Conservation (phyloP, 2,329 filamentous ascomycete genomes). For the Zalaria sp. region DNA sequence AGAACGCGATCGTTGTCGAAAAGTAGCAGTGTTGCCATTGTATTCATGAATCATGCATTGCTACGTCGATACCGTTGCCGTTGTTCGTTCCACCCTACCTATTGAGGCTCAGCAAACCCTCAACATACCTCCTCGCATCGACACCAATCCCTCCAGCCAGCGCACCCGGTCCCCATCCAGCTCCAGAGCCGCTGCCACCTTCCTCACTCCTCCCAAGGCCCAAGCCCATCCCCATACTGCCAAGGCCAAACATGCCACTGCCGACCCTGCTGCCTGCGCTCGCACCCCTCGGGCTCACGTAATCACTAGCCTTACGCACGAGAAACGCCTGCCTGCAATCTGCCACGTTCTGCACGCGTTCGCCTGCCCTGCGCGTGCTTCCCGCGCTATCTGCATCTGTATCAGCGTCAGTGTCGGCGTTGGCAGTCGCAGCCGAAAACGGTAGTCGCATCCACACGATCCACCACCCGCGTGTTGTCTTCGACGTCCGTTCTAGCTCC, state of each 20-base stretch:
- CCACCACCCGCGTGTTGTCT: slow-evolving; percentile 53
- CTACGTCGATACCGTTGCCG: no score
- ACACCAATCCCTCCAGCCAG: slow-evolving; percentile 62
- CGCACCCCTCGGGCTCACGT: slow-evolving; percentile 7
- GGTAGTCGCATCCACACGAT: slow-evolving; percentile 48
- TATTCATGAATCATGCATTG: no score
- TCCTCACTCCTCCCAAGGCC: slow-evolving; percentile 15
- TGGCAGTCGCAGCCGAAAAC: slow-evolving; percentile 1
- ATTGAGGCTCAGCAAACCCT: slow-evolving; percentile 53
- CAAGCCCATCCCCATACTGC: slow-evolving; percentile 8
- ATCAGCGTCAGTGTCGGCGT: neutral
- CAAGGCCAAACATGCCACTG: slow-evolving; percentile 14
- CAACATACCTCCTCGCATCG: slow-evolving; percentile 62
- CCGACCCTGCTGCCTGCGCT: slow-evolving; percentile 9
- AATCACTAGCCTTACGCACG: slow-evolving; percentile 24
- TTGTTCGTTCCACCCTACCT: slow-evolving; percentile 13
- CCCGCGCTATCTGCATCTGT: slow-evolving; percentile 1
- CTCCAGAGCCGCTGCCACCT: slow-evolving; percentile 29
- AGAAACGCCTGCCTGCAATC: slow-evolving; percentile 28
- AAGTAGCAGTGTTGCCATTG: no score
- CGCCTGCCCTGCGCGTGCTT: slow-evolving; percentile 1
- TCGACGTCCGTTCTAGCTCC: slow-evolving; percentile 47
- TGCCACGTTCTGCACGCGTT: slow-evolving; percentile 1
- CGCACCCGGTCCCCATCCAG: slow-evolving; percentile 34
- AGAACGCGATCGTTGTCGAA: no score